These are phyloP conservation scores for Clitopilus hobsonii DNA, from an alignment of 768 basidiomycete species.

Conservation along the genomic window DNA sequence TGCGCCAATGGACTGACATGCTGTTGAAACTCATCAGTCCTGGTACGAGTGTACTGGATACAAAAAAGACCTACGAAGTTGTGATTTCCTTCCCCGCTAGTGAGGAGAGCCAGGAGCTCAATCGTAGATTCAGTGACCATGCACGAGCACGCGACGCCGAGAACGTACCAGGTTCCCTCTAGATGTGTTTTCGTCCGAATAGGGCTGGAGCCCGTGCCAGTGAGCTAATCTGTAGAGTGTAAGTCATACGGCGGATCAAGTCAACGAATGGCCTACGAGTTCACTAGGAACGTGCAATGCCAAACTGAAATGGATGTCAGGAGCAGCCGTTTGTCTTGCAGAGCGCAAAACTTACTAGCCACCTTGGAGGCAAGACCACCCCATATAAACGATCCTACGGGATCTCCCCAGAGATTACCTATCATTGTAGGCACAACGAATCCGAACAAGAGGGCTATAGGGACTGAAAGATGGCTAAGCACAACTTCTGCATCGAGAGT, in stretches of 20 bases:
- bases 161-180: constrained; percentile 60
- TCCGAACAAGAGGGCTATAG: constrained; percentile 55
- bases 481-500: too few species aligned
- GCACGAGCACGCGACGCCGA: not conserved
- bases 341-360: constrained; percentile 37
- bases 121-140: not conserved
- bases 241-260: not conserved
- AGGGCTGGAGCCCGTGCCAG: constrained; percentile 77
- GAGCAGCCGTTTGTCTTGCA: not conserved
- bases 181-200: constrained; percentile 77
- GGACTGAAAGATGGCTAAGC: constrained; percentile 33
- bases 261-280: constrained; percentile 45
- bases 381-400: constrained; percentile 66
- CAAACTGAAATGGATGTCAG: constrained; percentile 38
- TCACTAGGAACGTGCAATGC: constrained; percentile 70
- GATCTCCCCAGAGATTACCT: constrained; percentile 58
- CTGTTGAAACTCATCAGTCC: not conserved
- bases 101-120: constrained; percentile 64
- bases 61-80: constrained; percentile 50
- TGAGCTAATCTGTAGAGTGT: constrained; percentile 54
- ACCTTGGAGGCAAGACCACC: constrained; percentile 62
- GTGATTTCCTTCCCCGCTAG: constrained; percentile 76
- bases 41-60: not conserved
- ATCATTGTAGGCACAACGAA: constrained; percentile 53
- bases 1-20: constrained; percentile 37